Base-by-base conservation (phyloP, 495 filamentous ascomycete genomes). In the Hypoxylon rickii region DNA sequence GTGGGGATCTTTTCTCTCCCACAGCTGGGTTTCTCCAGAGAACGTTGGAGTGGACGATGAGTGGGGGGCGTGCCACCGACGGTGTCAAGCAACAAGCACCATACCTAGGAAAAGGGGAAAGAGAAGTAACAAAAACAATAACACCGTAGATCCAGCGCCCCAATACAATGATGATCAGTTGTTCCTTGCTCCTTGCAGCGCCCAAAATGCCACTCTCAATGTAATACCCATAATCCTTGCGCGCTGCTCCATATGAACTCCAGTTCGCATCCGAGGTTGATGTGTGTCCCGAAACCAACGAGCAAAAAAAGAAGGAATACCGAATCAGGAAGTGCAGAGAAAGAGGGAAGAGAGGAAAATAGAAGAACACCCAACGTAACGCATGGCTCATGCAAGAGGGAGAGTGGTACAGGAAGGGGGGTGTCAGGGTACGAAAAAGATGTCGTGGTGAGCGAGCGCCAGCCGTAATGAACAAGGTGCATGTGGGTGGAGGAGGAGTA, bases 211-310 rank as follows among this genome's bases (percentile, higher is more conserved):
- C 44, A 50, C 43, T 19, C 5, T 33, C 26, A 33, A 26, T 37
- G 32, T 17, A 44, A 42, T 46, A 39, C 47, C 51, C 37, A 12
- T 40, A 47, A 56, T 53, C 59, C 59, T 29, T 63, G 53, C 53
- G 26, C 21, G 39, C 54, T 61, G 36, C 52, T 51, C 59, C 59
- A 40, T 53, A 54, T 44, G 53, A 63, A 63, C 59, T 53, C 59
- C 59, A 58, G 59, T 63, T 63, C 53, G 59, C 44, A 50, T 63
- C 59, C 59, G 16, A 56, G 31, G 44, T n/a, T 12, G 3, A 34
- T n/a, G 24, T 29, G 24, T 29, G 21, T 50, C 44, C 53, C 48
- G n/a, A 54, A 54, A 24, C 44, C 44, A 58, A 58, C 47, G n/a
- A n/a, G n/a, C n/a, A n/a, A 24, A 45, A 3, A 55, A 44, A 42